Conservation (phyloP, 352 stramenopile species). For the Phytopythium cucurbitacearum region DNA sequence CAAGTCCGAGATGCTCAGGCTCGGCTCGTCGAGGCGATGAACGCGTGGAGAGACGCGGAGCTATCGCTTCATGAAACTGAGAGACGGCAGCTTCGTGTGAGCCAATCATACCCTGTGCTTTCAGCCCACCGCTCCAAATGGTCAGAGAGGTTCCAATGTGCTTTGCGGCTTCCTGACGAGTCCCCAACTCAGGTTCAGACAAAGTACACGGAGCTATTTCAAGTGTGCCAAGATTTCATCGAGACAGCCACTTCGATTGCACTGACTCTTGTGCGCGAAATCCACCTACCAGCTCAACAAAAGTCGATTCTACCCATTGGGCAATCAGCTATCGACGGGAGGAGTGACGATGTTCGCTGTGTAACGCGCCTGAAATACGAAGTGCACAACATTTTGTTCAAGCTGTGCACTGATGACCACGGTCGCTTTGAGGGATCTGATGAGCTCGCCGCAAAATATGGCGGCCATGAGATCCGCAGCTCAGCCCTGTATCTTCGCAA, state of each 20-base stretch:
- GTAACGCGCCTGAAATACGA: constrained; percentile 72
- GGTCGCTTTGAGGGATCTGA: constrained; percentile 88
- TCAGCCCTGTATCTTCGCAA: constrained; percentile 71
- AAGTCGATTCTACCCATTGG: constrained; percentile 75
- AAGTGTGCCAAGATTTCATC: constrained; percentile 89
- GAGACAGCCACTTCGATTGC: constrained; percentile 65
- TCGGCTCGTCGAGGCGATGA: constrained; percentile 59
- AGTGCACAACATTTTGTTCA: constrained; percentile 86
- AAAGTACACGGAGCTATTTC: constrained; percentile 84
- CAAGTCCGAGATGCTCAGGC: constrained; percentile 46
- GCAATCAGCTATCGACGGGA: constrained; percentile 58
- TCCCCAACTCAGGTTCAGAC: constrained; percentile 37
- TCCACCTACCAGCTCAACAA: constrained; percentile 56
- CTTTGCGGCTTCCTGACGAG: constrained; percentile 34
- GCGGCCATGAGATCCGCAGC: constrained; percentile 75
- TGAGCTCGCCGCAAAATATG: constrained; percentile 84
- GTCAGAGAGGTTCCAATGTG: constrained; percentile 59
- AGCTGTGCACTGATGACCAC: constrained; percentile 89
- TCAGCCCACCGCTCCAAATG: constrained; percentile 47
- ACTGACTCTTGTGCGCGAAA: constrained; percentile 77
- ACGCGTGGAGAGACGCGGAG: constrained; percentile 72
- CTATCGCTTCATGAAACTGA: constrained; percentile 51
- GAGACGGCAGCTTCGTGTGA: constrained; percentile 39
- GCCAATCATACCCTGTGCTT: constrained; percentile 39
- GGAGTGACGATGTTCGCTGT: constrained; percentile 56